Evolutionary conservation across 495 filamentous ascomycete species (phyloP).

Genomic region (Neurospora intermedia): DNA sequence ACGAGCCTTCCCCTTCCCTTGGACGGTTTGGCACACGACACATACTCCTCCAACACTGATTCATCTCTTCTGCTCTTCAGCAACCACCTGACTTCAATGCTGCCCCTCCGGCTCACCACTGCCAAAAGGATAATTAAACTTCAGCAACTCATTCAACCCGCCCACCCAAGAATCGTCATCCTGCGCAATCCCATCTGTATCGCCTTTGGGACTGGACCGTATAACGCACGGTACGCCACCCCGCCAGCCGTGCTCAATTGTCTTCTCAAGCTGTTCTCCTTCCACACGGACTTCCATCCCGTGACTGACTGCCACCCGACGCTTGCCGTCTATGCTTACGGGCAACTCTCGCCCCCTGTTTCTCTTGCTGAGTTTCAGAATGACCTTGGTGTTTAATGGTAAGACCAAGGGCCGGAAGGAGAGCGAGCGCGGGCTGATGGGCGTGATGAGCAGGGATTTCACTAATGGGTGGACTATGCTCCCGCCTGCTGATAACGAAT

Average conservation of each 20-base stretch:
- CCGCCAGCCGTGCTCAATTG: conserved; percentile 35
- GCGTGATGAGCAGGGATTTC: conserved; percentile 74
- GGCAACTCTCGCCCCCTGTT: conserved; percentile 78
- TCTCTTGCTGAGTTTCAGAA: conserved; percentile 67
- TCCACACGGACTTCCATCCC: conserved; percentile 85
- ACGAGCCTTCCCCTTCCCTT: not conserved
- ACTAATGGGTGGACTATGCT: conserved; percentile 92
- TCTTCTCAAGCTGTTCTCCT: conserved; percentile 61
- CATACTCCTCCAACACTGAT: not conserved
- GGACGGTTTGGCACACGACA: no score
- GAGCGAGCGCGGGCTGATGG: conserved; percentile 85
- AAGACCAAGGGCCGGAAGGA: conserved; percentile 87
- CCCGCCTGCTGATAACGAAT: conserved; percentile 85
- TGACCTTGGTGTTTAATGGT: conserved; percentile 78
- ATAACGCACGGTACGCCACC: conserved; percentile 67
- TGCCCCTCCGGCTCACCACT: conserved; percentile 29
- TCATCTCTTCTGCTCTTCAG: not conserved
- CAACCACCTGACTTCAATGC: not conserved
- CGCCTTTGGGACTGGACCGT: conserved; percentile 31
- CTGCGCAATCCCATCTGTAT: conserved; percentile 38
- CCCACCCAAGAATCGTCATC: conserved; percentile 93
- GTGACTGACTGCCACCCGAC: conserved; percentile 57
- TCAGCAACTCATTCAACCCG: conserved; percentile 84
- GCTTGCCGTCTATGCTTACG: conserved; percentile 78
- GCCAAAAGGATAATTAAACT: conserved; percentile 97